Evolutionary conservation across 1,139 yeast species (phyloP).

Genomic region (Nakaseomyces bracarensis): DNA sequence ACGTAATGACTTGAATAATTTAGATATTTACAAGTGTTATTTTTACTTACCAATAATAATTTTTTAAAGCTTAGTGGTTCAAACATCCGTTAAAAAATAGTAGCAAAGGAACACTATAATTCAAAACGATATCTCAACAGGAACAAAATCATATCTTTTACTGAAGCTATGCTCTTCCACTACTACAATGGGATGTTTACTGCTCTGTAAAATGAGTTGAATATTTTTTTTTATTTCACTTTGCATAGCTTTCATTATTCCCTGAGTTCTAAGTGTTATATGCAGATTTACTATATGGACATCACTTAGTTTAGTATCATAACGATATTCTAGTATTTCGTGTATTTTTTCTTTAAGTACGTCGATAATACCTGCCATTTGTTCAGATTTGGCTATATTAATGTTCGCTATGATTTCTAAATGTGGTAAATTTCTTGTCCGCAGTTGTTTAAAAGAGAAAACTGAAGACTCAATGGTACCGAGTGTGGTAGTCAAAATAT

Average conservation of each 20-base stretch:
- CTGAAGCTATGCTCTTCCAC: neutral
- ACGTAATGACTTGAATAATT: too few relatives aligned
- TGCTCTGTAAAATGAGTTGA: neutral
- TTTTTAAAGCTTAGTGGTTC: too few relatives aligned
- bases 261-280: constrained; percentile 10
- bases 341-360: constrained; percentile 6
- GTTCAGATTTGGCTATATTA: neutral
- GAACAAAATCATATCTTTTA: neutral
- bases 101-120: neutral
- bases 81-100: too few relatives aligned
- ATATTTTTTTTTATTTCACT: neutral
- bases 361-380: neutral
- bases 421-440: constrained; percentile 9
- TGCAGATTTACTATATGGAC: constrained; percentile 14
- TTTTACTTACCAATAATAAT: too few relatives aligned
- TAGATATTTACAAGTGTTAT: too few relatives aligned
- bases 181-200: neutral
- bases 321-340: constrained; percentile 14
- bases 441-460: constrained; percentile 11
- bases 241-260: neutral
- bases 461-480: constrained; percentile 13
- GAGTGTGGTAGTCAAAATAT: constrained; percentile 13
- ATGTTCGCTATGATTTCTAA: constrained; percentile 10
- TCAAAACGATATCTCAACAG: neutral
- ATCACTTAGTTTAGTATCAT: constrained; percentile 11